Percentiles rank a stretch among this genome's conserved stretches.
Conservation (phyloP, 768 basidiomycete genomes). For the Kondoa subrosea region DNA sequence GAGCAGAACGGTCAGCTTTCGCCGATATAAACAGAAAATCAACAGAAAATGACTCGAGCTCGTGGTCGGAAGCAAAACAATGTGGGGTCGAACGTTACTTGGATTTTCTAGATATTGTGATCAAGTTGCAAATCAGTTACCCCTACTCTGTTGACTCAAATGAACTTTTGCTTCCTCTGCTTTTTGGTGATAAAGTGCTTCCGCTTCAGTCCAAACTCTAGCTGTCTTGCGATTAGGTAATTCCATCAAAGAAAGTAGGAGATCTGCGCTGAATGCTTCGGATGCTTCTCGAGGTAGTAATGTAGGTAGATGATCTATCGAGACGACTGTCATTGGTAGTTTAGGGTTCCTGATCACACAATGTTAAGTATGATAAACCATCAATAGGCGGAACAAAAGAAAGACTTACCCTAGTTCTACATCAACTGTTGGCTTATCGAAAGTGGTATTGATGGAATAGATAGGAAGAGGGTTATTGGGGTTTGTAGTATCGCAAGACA, state of each 20-base stretch:
- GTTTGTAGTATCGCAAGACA: slow-evolving; percentile 98
- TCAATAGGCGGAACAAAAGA: not conserved
- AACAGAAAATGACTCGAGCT: no score
- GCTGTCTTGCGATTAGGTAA: slow-evolving; percentile 48
- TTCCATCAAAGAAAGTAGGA: slow-evolving; percentile 65
- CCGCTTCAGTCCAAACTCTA: slow-evolving; percentile 74
- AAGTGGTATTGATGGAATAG: slow-evolving; percentile 87
- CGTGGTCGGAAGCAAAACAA: no score
- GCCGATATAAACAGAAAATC: no score
- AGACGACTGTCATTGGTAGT: slow-evolving; percentile 67
- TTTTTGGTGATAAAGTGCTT: slow-evolving; percentile 60
- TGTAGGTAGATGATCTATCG: slow-evolving; percentile 93
- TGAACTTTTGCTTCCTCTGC: slow-evolving; percentile 32
- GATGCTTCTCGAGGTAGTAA: slow-evolving; percentile 88
- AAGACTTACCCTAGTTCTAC: slow-evolving; percentile 63
- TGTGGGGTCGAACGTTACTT: no score
- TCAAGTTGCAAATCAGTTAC: not conserved
- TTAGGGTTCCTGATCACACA: slow-evolving; percentile 39
- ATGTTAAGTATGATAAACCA: slow-evolving; percentile 3
- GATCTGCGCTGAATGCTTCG: slow-evolving; percentile 79
- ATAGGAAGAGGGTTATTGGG: slow-evolving; percentile 95
- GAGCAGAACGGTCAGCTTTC: no score
- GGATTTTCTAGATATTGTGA: no score
- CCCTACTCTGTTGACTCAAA: not conserved
- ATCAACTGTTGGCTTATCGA: slow-evolving; percentile 73